Percentiles rank a stretch among this genome's conserved stretches.
Conservation (phyloP, 1,284 basidiomycete genomes). For the Prillingera fragicola region DNA sequence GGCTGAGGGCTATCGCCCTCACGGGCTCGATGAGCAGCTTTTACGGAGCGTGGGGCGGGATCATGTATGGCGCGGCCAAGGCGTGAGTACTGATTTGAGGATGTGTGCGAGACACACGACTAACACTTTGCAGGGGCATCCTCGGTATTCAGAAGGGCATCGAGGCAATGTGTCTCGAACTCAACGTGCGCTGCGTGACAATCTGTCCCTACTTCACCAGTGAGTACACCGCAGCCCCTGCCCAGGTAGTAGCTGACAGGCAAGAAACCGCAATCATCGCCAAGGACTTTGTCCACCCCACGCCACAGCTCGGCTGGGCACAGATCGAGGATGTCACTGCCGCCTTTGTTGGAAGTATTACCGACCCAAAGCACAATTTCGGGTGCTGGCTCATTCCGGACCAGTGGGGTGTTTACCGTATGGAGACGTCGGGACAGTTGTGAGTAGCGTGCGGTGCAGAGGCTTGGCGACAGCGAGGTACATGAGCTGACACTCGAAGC, state of each 20-base stretch:
- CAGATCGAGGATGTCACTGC: conserved; percentile 15
- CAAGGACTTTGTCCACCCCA: conserved; percentile 15
- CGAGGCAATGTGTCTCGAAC: background rate
- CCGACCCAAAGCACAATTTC: conserved; percentile 14
- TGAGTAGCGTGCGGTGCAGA: background rate
- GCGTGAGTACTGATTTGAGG: conserved; percentile 9
- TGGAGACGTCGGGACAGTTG: conserved; percentile 10
- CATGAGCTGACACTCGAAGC: too few species aligned
- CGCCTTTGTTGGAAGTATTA: conserved; percentile 12
- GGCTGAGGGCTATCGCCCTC: conserved; percentile 8
- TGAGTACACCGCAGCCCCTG: too few species aligned
- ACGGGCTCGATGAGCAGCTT: conserved; percentile 13
- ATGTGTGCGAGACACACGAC: too few species aligned
- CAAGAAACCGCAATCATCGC: conserved; percentile 17
- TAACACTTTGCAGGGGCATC: conserved; percentile 9
- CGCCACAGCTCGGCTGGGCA: conserved; percentile 13
- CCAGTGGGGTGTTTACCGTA: conserved; percentile 16
- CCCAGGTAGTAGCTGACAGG: too few species aligned
- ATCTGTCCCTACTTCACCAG: conserved; percentile 20
- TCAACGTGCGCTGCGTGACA: conserved; percentile 9
- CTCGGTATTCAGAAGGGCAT: conserved; percentile 16
- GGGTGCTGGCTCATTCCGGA: conserved; percentile 17
- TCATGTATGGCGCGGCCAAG: conserved; percentile 16
- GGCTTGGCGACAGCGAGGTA: too few species aligned
- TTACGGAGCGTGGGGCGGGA: conserved; percentile 13